Evolutionary conservation across 345 rosid species (phyloP), one percentile per base, ranked within the genome.

Genomic region (Gossypium stocksii): DNA sequence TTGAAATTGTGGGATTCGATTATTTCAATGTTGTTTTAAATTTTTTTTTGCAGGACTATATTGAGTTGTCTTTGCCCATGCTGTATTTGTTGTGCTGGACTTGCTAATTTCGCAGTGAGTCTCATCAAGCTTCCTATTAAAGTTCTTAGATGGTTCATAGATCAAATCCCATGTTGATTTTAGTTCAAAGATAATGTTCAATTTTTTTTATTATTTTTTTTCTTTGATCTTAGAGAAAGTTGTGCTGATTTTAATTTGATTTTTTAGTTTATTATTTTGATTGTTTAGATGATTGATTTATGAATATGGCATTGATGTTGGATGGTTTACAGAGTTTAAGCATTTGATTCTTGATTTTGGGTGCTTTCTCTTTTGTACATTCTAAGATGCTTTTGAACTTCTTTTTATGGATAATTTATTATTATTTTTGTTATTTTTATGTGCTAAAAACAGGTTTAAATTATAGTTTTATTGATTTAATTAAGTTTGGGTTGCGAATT

Each of bases 21-120:
- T 23, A 2, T 59, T 59, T 12, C 1, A 9, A 52, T 5, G 4
- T 51, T 48, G 38, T 14, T 34, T 34, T 44, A 16, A 62, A 0
- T 0, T 4, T 34, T 4, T 34, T 29, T 34, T 27, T 19, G 82
- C 90, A 93, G 97, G 87, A 77, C 81, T 1, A 56, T 89, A 34
- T 67, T 93, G 84, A 91, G 97, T 83, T 91, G 97, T 80, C 71
- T 93, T 73, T 93, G 97, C 79, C 98, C 98, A 20, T 89, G 91
- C 60, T 93, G 96, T 78, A 72, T 88, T 66, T 91, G 92, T 73
- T 91, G 77, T 41, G 89, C 97, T 25, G 89, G 85, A 59, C 53
- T 93, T 58, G 91, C 97, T 1, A 87, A 93, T 53, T 76, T 88
- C 25, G 96, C 96, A 0, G 80, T 91, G 71, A 83, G 2, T 78